Percentiles rank a stretch among this genome's conserved stretches.
phyloP scores from a whole-genome alignment of 1,139 yeast genomes.

The Scheffersomyces cryptocercus region DNA sequence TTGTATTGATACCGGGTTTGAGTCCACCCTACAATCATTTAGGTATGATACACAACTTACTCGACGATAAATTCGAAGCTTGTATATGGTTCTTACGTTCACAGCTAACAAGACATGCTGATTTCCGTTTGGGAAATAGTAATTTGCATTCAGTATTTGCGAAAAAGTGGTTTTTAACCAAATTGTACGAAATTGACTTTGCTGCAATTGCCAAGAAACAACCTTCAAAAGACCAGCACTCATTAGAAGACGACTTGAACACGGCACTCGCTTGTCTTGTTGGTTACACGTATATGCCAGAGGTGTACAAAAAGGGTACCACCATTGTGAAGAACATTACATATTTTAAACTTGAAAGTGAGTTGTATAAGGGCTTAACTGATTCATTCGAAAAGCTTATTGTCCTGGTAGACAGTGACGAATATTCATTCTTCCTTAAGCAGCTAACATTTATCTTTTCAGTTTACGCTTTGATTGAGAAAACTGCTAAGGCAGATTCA shows the following conservation, averaged over 20 bases:
- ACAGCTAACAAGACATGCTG: conserved; percentile 52
- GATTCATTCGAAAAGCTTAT: conserved; percentile 8
- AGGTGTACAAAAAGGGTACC: conserved; percentile 25
- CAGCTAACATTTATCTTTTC: conserved; percentile 28
- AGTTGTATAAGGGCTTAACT: conserved; percentile 18
- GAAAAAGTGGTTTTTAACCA: conserved; percentile 32
- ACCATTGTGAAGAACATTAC: conserved; percentile 24
- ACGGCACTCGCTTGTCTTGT: conserved; percentile 27
- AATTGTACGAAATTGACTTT: conserved; percentile 16
- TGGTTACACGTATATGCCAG: conserved; percentile 31
- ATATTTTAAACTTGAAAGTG: conserved; percentile 27
- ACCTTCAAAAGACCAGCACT: conserved; percentile 6
- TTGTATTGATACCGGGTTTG: conserved; percentile 59
- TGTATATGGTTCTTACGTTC: conserved; percentile 58
- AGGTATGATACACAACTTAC: conserved; percentile 53
- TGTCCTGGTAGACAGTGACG: conserved; percentile 4
- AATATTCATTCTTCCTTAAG: conserved; percentile 15
- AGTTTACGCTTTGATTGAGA: conserved; percentile 17
- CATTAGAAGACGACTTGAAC: conserved; percentile 18
- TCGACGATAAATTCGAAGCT: conserved; percentile 36
- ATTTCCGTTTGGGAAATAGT: conserved; percentile 41
- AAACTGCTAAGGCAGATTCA: conserved; percentile 7
- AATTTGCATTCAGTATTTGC: conserved; percentile 37
- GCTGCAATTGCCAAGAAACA: conserved; percentile 1
- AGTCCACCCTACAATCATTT: conserved; percentile 69